Conservation (phyloP, 495 filamentous ascomycete genomes). For the Penicillium cataractarum region DNA sequence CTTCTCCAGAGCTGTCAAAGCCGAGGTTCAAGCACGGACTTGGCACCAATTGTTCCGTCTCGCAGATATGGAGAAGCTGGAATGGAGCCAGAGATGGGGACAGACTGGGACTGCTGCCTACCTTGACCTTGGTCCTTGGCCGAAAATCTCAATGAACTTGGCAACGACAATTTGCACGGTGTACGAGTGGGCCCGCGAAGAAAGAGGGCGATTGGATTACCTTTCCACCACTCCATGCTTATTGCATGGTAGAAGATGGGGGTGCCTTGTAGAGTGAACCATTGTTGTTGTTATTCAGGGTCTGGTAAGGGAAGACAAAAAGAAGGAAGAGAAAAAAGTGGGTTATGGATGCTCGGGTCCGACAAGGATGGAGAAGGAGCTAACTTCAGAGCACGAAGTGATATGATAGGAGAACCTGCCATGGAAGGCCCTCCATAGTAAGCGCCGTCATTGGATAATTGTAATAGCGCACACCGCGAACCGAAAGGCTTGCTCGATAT, state of each 20-base stretch:
- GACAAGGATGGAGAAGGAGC: conserved; percentile 8
- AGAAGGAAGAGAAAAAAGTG: conserved; percentile 8
- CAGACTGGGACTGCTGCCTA: conserved; percentile 12
- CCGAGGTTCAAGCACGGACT: conserved; percentile 10
- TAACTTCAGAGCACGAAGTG: neutral
- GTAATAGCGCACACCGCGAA: conserved; percentile 11
- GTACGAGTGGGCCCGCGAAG: neutral
- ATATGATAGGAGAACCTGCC: neutral
- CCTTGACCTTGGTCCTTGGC: too few relatives aligned
- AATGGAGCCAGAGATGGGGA: neutral
- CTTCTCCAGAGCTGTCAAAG: conserved; percentile 7
- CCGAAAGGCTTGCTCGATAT: conserved; percentile 9
- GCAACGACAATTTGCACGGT: neutral
- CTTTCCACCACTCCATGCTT: conserved; percentile 6
- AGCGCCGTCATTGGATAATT: conserved; percentile 4
- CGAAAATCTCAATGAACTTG: conserved; percentile 6
- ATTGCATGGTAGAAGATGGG: neutral
- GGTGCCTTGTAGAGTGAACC: neutral
- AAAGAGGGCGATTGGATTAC: conserved; percentile 10
- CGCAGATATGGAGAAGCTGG: too few relatives aligned
- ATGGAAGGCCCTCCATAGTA: neutral
- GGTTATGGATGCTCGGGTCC: conserved; percentile 5
- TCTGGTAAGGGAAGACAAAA: neutral
- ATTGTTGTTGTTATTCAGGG: neutral
- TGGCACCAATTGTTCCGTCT: neutral